Evolutionary conservation across 768 basidiomycete genomes (phyloP), one percentile per base, ranked within the genome.

Genomic region (Suillus hirtellus): DNA sequence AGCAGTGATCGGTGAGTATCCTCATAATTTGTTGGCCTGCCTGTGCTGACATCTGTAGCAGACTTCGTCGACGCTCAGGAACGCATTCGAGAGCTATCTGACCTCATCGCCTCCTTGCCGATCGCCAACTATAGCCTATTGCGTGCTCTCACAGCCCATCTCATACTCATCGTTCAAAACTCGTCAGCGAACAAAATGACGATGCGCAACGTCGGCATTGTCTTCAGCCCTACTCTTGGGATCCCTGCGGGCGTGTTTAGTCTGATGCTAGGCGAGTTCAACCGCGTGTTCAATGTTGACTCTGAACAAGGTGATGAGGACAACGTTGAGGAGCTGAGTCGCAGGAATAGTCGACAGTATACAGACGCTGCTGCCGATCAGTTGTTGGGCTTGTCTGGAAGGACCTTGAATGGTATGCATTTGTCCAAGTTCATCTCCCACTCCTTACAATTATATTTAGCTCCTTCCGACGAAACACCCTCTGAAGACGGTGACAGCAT

Each of bases 171-270:
- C 69, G 95, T 99, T 52, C 90, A 94, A 75, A 95, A 99, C 72
- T 86, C 95, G 19, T 70, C 83, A 49, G 78, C 90, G 63, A 97
- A 97, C 86, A 99, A 96, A 81, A 99, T 99, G 97, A 96, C 92
- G 47, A 89, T 99, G 86, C 88, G 96, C 53, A 99, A 99, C 73
- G 94, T 99, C 34, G 96, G 96, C 19, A 99, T 99, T 64, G 96
- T 99, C 27, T 98, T 99, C 78, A 96, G 95, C 67, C 97, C 97
- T 2, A 99, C 97, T 0, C 81, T 99, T 14, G 95, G 95, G 50
- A 97, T 99, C 69, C 96, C 96, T n/a, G 96, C 96, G 3, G 94
- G 94, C 8, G 92, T 98, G 49, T 96, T 99, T 77, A 95, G 93
- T 71, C 78, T 97, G 66, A 93, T 99, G 88, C 84, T 99, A 37